Percentiles rank a stretch among this genome's conserved stretches.
phyloP scores from a whole-genome alignment of 2,329 filamentous ascomycete species.

The Furcasterigmium sp. region DNA sequence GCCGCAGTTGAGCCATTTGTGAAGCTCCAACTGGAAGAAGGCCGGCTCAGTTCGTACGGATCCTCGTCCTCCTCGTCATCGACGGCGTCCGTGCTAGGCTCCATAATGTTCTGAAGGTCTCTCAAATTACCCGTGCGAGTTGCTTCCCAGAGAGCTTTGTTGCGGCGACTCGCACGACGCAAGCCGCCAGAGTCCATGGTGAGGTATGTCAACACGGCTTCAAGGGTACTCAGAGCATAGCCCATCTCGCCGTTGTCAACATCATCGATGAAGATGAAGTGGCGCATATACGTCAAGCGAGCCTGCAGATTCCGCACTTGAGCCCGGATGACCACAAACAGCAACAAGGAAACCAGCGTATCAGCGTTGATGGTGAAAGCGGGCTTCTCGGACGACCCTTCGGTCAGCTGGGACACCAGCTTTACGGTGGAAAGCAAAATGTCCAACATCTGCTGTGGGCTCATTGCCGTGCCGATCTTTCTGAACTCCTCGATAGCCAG shows the following conservation, averaged over 20 bases:
- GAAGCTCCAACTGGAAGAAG: conserved; percentile 43
- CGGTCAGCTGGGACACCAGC: conserved; percentile 65
- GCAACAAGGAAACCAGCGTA: conserved; percentile 81
- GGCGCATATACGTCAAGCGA: conserved; percentile 86
- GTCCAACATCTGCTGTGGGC: conserved; percentile 85
- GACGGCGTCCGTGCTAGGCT: conserved; percentile 55
- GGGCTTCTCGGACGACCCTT: conserved; percentile 49
- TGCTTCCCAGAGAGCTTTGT: conserved; percentile 84
- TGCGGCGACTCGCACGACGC: conserved; percentile 78
- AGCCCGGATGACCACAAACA: conserved; percentile 89
- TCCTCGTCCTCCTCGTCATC: conserved; percentile 41
- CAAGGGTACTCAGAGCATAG: conserved; percentile 92
- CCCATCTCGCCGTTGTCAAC: conserved; percentile 95
- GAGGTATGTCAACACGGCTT: conserved; percentile 88
- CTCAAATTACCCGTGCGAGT: conserved; percentile 70
- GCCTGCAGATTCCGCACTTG: conserved; percentile 85
- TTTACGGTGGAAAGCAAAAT: conserved; percentile 77
- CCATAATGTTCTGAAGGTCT: conserved; percentile 72
- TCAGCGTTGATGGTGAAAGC: conserved; percentile 72
- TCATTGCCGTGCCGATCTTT: conserved; percentile 71
- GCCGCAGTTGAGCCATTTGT: conserved; percentile 30
- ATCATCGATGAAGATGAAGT: conserved; percentile 97
- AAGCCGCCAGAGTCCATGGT: conserved; percentile 75
- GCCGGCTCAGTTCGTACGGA: conserved; percentile 29
- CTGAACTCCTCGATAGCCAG: conserved; percentile 84